Evolutionary conservation across 75 land plant genomes (phyloP).

Genomic region (Selaginella moellendorffii): DNA sequence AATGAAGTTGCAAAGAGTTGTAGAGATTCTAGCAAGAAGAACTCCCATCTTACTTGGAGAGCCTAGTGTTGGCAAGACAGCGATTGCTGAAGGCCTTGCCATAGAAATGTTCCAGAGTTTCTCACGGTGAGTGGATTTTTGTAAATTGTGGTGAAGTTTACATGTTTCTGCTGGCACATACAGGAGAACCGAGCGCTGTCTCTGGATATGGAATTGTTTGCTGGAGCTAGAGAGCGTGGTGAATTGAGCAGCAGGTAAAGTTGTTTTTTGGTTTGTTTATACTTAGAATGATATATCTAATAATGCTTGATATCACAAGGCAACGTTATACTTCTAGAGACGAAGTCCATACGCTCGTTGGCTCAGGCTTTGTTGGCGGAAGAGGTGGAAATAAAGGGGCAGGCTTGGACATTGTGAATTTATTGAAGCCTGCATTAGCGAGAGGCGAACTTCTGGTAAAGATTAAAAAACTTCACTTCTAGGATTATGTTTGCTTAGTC

Average conservation of each 20-base stretch:
- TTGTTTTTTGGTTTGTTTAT: not conserved
- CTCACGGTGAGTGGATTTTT: constrained; percentile 30
- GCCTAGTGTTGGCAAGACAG: constrained; percentile 95
- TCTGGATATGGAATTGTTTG: constrained; percentile 73
- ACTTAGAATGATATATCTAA: not conserved
- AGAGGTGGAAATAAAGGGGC: constrained; percentile 50
- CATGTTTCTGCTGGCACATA: not conserved
- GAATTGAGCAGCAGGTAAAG: constrained; percentile 53
- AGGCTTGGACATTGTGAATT: constrained; percentile 65
- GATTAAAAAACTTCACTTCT: constrained; percentile 2
- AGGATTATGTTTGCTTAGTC: not conserved
- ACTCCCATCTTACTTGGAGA: constrained; percentile 90
- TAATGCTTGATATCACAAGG: constrained; percentile 24
- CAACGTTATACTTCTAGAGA: constrained; percentile 76
- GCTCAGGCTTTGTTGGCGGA: constrained; percentile 57
- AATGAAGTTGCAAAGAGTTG: constrained; percentile 55
- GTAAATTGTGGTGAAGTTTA: not conserved
- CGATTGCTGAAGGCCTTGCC: constrained; percentile 94
- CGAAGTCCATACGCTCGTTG: constrained; percentile 77
- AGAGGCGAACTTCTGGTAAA: constrained; percentile 77
- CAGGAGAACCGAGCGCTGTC: constrained; percentile 74
- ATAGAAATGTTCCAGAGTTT: constrained; percentile 55
- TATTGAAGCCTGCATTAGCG: constrained; percentile 69
- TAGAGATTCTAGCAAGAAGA: constrained; percentile 77
- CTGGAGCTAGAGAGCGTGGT: constrained; percentile 79